Evolutionary conservation across 2,329 filamentous ascomycete genomes (phyloP), one percentile per base, ranked within the genome.

Genomic region (Calonectria naviculata): DNA sequence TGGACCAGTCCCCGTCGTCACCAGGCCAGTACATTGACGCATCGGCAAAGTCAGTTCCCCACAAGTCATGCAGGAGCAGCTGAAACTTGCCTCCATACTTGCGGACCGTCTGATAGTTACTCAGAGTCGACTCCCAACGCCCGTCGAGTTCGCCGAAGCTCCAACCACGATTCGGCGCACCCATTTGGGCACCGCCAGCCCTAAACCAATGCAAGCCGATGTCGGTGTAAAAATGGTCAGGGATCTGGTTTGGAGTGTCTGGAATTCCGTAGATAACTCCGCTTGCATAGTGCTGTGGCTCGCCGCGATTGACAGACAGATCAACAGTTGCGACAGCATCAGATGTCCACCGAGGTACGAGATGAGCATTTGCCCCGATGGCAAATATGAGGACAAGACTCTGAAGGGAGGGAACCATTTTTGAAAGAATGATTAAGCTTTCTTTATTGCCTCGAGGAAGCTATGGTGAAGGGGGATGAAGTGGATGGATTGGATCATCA

Each of bases 211-310:
- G 28, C 38, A 63, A 13, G 6, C 60, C 60, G 24, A 63, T 47
- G 12, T 63, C 60, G 13, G n/a, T 63, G 28, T 63, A 63, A n/a
- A 63, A 63, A 28, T 63, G 60, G 28, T 63, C 60, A 9, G 41
- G 60, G 19, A 63, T 63, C 15, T 63, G 42, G n/a, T 63, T 17
- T 21, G 42, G 41, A 3, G 41, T 34, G 60, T 63, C 60, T 21
- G 41, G 60, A 13, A 63, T 63, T 13, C 60, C 60, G 41, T 47
- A 63, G 19, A 63, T 47, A 12, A 63, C 28, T 8, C 60, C 60
- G 12, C 41, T 36, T 5, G 60, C 60, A 29, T 47, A 46, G 19
- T 63, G 60, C 13, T 63, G 41, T 26, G 41, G 60, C n/a, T 31
- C 19, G 28, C 60, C 60, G 5, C 41, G 41, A 13, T 63, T 46